Percentiles rank a stretch among this genome's conserved stretches.
Evolutionary conservation across 805 yeast genomes (phyloP).

Genomic region (Kluyveromyces nonfermentans): DNA sequence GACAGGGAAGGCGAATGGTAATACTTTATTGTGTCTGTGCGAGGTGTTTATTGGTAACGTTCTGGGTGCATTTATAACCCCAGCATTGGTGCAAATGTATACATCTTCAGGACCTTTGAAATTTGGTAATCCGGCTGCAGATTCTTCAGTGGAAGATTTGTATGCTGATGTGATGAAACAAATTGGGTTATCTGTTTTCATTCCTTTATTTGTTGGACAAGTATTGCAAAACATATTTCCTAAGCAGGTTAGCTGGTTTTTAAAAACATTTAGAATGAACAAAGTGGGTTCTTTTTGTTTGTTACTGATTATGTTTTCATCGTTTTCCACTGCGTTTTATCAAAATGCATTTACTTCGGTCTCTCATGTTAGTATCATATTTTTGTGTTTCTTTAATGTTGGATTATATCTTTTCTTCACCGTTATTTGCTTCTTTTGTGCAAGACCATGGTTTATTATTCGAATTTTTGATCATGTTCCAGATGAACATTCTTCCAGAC

Average conservation of each 20-base stretch:
- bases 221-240: constrained; percentile 64
- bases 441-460: constrained; percentile 50
- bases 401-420: constrained; percentile 77
- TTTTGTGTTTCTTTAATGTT: constrained; percentile 73
- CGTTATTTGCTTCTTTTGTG: constrained; percentile 43
- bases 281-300: constrained; percentile 78
- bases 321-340: constrained; percentile 81
- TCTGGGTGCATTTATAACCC: constrained; percentile 80
- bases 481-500: constrained; percentile 32
- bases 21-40: constrained; percentile 65
- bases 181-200: constrained; percentile 71
- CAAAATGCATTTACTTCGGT: constrained; percentile 70
- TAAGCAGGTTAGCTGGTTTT: constrained; percentile 49
- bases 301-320: constrained; percentile 63
- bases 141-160: constrained; percentile 40
- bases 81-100: constrained; percentile 73
- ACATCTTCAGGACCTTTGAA: constrained; percentile 45
- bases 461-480: constrained; percentile 41
- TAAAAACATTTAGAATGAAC: constrained; percentile 47
- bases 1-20: constrained; percentile 82
- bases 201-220: constrained; percentile 86
- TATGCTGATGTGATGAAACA: constrained; percentile 80
- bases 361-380: constrained; percentile 57
- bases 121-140: constrained; percentile 73
- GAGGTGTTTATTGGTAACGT: constrained; percentile 82